These are phyloP conservation scores for Melastoma malabathricum DNA, from an alignment of 345 rosid species.

Conservation along the genomic window DNA sequence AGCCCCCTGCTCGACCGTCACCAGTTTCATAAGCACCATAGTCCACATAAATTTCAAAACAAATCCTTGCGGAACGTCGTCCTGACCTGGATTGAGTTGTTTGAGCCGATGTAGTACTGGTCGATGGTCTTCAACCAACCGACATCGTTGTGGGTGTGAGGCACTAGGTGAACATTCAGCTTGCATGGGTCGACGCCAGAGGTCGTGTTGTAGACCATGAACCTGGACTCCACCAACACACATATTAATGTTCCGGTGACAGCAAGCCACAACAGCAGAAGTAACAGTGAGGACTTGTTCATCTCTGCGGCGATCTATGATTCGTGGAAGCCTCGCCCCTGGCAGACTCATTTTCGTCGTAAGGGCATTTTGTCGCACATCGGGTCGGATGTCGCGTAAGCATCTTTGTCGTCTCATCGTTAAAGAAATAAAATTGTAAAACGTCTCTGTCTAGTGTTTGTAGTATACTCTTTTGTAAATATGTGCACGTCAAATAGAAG, in stretches of 20 bases:
- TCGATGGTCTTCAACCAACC: slow-evolving; percentile 98
- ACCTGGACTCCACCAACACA: slow-evolving; percentile 38
- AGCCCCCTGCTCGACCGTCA: slow-evolving; percentile 42
- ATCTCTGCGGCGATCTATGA: too few species aligned
- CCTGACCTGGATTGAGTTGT: slow-evolving; percentile 87
- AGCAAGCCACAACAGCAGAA: slow-evolving; percentile 3
- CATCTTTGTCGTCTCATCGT: too few species aligned
- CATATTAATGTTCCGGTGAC: slow-evolving; percentile 15
- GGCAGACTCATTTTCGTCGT: too few species aligned
- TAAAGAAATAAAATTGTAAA: too few species aligned
- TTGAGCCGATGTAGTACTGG: slow-evolving; percentile 92
- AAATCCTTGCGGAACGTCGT: background rate
- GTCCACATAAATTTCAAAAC: too few species aligned
- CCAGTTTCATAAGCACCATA: background rate
- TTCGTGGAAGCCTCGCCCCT: too few species aligned
- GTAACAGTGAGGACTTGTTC: too few species aligned
- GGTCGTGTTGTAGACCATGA: slow-evolving; percentile 69
- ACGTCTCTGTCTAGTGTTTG: too few species aligned
- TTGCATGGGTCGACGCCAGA: slow-evolving; percentile 53
- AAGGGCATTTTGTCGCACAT: too few species aligned
- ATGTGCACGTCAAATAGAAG: too few species aligned
- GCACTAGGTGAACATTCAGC: slow-evolving; percentile 85
- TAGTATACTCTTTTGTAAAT: too few species aligned
- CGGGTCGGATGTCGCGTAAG: too few species aligned
- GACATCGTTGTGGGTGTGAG: slow-evolving; percentile 90